Evolutionary conservation across 345 rosid genomes (phyloP).

Genomic region (Populus alba): DNA sequence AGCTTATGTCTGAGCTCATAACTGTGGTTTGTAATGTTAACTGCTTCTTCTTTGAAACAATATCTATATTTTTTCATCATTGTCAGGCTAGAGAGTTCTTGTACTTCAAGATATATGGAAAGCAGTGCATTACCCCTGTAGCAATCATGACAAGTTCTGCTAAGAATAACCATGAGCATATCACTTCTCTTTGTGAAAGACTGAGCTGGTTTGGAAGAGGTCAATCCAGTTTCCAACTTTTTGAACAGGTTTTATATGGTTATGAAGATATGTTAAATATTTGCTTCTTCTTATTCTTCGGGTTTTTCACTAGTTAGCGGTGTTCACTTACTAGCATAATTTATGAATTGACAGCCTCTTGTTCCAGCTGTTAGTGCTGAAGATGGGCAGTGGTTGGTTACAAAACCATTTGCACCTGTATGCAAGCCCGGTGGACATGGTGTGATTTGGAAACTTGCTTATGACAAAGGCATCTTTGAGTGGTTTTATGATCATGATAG

Average conservation of each 20-base stretch:
- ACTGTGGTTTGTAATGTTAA: not conserved
- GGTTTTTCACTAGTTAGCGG: not conserved
- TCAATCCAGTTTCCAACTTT: constrained; percentile 73
- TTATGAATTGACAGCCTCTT: constrained; percentile 61
- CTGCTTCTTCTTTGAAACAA: not conserved
- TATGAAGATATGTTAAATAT: not conserved
- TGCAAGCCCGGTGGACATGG: constrained; percentile 99
- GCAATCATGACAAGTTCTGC: constrained; percentile 98
- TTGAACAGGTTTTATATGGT: constrained; percentile 69
- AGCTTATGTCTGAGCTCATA: not conserved
- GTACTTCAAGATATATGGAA: constrained; percentile 79
- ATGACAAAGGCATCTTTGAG: constrained; percentile 77
- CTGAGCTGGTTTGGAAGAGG: constrained; percentile 93
- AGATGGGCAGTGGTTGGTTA: constrained; percentile 83
- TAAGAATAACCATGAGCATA: constrained; percentile 77
- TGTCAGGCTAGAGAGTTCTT: constrained; percentile 84
- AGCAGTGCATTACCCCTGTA: constrained; percentile 83
- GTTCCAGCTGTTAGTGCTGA: constrained; percentile 79
- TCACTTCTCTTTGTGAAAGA: constrained; percentile 68
- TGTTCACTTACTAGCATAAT: constrained; percentile 11
- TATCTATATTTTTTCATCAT: constrained; percentile 2
- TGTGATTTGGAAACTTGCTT: constrained; percentile 93
- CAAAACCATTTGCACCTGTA: constrained; percentile 70
- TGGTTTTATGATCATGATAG: constrained; percentile 84
- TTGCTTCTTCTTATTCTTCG: constrained; percentile 1